A percentile compares a stretch with the other conserved stretches of the same genome.
phyloP scores from a whole-genome alignment of 75 land plant genomes.

The Cupressus sempervirens region DNA sequence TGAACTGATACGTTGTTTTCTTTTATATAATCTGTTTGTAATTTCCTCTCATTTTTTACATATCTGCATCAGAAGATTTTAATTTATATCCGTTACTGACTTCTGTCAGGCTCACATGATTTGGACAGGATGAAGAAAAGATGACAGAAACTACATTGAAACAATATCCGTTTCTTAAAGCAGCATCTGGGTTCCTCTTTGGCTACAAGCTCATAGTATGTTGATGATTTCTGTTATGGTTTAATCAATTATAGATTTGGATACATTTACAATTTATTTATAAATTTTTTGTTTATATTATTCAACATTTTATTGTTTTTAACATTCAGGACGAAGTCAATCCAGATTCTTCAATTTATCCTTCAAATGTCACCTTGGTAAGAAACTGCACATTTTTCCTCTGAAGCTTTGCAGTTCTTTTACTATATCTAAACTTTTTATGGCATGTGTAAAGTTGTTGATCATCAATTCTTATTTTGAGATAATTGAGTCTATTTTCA shows the following conservation, averaged over 20 bases:
- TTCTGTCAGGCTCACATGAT: not conserved
- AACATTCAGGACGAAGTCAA: constrained; percentile 3
- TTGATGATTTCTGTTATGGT: not conserved
- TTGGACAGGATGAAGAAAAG: constrained; percentile 83
- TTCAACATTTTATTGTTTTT: not conserved
- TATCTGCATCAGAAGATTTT: not conserved
- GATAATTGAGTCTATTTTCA: not conserved
- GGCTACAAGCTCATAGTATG: constrained; percentile 94
- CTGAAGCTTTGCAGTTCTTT: not conserved
- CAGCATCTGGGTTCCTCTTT: constrained; percentile 70
- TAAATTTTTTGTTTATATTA: not conserved
- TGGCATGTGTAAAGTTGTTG: not conserved
- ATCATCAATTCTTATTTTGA: not conserved
- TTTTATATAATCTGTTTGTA: not conserved
- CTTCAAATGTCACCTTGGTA: not conserved
- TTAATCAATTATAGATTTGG: not conserved
- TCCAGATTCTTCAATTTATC: constrained; percentile 5
- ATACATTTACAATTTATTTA: not conserved
- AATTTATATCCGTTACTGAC: constrained; percentile 2
- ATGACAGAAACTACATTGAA: constrained; percentile 60
- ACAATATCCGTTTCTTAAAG: constrained; percentile 61
- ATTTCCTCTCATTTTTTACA: not conserved
- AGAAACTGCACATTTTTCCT: not conserved
- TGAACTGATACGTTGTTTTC: not conserved
- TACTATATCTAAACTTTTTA: not conserved